Conservation (phyloP, 1,284 basidiomycete species). For the Meira nashicola region DNA sequence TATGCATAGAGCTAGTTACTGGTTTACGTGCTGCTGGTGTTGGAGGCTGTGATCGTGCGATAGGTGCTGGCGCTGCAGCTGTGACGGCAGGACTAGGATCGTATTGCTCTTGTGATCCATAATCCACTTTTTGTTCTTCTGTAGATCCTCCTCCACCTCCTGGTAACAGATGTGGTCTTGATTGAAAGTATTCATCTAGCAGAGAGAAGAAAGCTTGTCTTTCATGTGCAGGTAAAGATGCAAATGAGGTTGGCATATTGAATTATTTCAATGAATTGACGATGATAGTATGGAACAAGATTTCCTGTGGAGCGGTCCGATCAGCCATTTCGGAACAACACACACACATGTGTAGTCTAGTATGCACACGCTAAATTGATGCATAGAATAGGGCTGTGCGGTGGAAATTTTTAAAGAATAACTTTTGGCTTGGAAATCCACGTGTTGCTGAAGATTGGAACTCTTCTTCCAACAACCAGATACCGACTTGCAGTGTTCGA, state of each 20-base stretch:
- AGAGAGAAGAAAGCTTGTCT: constrained; percentile 37
- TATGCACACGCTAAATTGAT: too few species aligned
- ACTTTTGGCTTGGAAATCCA: too few species aligned
- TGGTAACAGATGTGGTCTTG: constrained; percentile 30
- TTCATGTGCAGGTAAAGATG: constrained; percentile 22
- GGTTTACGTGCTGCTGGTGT: neutral
- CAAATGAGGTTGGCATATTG: constrained; percentile 10
- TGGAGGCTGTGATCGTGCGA: neutral
- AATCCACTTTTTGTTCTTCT: neutral
- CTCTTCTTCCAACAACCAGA: too few species aligned
- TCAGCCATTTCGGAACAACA: too few species aligned
- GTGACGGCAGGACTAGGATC: neutral
- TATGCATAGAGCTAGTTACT: neutral
- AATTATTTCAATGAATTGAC: too few species aligned
- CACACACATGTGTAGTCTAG: too few species aligned
- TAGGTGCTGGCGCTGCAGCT: constrained; percentile 3
- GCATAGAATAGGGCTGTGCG: too few species aligned
- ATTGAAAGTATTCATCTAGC: constrained; percentile 43
- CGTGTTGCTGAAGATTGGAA: too few species aligned
- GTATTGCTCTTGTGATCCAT: neutral
- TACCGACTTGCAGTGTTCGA: too few species aligned
- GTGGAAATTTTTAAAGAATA: too few species aligned
- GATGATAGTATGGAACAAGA: too few species aligned
- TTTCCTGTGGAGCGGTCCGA: too few species aligned
- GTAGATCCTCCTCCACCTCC: neutral